Percentiles rank a stretch among this genome's conserved stretches.
These are phyloP conservation scores for Trypanosomatidae sp. DNA, from an alignment of 208 protist genomes.

Conservation along the genomic window DNA sequence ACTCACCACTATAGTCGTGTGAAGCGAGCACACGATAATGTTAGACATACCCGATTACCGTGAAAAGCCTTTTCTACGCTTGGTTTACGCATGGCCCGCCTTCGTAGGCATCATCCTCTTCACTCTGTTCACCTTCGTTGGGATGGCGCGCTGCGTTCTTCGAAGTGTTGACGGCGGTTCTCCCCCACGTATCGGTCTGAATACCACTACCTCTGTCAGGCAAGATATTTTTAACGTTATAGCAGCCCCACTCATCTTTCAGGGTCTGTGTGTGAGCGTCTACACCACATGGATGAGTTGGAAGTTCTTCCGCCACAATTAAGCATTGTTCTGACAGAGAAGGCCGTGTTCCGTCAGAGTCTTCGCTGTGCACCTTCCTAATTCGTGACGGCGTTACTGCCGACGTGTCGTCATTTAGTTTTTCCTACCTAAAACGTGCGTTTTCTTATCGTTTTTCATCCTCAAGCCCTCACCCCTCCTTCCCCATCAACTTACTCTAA, in stretches of 20 bases:
- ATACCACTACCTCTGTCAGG: constrained; percentile 13
- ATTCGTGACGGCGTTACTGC: not conserved
- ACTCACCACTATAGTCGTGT: not conserved
- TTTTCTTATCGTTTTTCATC: not conserved
- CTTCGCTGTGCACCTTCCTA: no score
- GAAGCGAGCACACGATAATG: not conserved
- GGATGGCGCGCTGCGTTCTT: constrained; percentile 16
- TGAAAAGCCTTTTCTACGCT: constrained; percentile 34
- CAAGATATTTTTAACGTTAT: constrained; percentile 39
- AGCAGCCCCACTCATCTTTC: constrained; percentile 23
- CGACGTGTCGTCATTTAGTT: not conserved
- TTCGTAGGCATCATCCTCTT: constrained; percentile 37
- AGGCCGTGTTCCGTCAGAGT: not conserved
- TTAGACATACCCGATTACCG: constrained; percentile 25
- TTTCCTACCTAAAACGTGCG: not conserved
- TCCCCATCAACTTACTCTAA: not conserved
- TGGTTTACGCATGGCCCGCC: constrained; percentile 62
- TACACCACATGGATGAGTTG: constrained; percentile 76
- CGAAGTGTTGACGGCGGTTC: constrained; percentile 1
- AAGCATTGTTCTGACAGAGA: not conserved
- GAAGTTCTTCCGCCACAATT: constrained; percentile 88
- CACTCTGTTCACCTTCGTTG: constrained; percentile 30
- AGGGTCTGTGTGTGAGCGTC: constrained; percentile 41
- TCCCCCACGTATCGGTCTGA: constrained; percentile 5
- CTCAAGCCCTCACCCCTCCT: not conserved